Base-by-base conservation (phyloP, 2,329 filamentous ascomycete genomes). In the Neofusicoccum kwambonambiense region DNA sequence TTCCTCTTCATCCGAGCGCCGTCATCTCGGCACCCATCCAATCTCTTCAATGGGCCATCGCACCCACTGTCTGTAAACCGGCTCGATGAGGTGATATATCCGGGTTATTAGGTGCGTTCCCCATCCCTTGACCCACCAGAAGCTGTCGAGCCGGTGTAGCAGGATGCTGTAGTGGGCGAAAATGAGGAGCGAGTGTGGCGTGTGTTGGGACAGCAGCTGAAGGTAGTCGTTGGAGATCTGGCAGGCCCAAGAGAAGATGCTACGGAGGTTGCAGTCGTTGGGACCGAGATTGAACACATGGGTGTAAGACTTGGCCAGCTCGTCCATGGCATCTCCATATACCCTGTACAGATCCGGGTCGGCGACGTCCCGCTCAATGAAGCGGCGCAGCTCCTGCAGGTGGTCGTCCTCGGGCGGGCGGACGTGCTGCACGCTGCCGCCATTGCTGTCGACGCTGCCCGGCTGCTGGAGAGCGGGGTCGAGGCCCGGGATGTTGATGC, bases 81-180 rank as follows among this genome's bases (percentile, higher is more conserved):
- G 51, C 15, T 56, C 51, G 51, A 64, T 39, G 39, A 64, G 62
- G 27, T 54, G 42, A 9, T 64, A 64, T 17, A 64, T 50, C 8
- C 51, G 51, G 13, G 37, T 45, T 45, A 64, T 47, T 3, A 64
- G 47, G 47, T 64, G 63, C 15, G 47, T 60, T 22, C 52, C 63
- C 63, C 63, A 64, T n/a, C 63, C 63, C 45, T 64, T 58, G 45
- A 64, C 39, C 63, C 63, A 64, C 63, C 63, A 64, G 44, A 60
- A 45, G 45, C 41, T 31, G 44, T 64, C 63, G 44, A 64, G 52
- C 19, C 49, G 44, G n/a, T 64, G 52, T 13, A 64, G 34, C 19
- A 64, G 34, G 35, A 64, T 37, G 52, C 44, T 51, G 22, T 54
- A 64, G 37, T 60, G 39, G 1, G 63, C 45, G 8, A 64, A 60